Evolutionary conservation across 768 basidiomycete species (phyloP).

Genomic region (Cytidiella melzeri): DNA sequence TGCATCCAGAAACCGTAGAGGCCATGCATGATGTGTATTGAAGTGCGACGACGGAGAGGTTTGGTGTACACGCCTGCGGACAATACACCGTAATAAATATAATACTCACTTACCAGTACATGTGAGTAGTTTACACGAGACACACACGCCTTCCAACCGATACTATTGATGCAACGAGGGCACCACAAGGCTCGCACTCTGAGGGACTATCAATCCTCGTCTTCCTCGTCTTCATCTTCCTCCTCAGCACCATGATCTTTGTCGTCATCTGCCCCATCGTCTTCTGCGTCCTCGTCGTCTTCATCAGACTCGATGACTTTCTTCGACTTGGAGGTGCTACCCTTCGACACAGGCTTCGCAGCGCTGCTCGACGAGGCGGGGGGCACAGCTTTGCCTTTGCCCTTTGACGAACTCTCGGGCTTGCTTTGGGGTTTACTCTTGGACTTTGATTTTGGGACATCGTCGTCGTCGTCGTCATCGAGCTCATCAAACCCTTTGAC

Average conservation of each 20-base stretch:
- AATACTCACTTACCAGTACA: no score
- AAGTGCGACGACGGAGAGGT: no score
- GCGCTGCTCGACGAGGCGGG: conserved; percentile 7
- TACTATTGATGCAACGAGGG: no score
- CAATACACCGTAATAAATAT: no score
- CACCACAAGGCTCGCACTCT: conserved; percentile 22
- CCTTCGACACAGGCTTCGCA: conserved; percentile 13
- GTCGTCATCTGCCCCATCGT: conserved; percentile 37
- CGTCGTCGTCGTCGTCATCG: conserved; percentile 26
- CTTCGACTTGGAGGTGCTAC: conserved; percentile 12
- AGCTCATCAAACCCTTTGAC: conserved; percentile 18
- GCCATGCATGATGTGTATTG: no score
- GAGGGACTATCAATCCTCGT: conserved; percentile 17
- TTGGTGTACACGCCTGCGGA: no score
- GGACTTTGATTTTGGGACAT: conserved; percentile 32
- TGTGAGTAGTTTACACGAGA: no score
- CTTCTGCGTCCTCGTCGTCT: conserved; percentile 43
- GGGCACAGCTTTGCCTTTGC: conserved; percentile 6
- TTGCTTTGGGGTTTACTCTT: conserved; percentile 2
- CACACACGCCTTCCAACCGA: no score
- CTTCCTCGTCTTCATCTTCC: conserved; percentile 26
- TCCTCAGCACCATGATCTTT: conserved; percentile 27
- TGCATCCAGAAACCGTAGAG: no score
- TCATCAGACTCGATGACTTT: conserved; percentile 26
- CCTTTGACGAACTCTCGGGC: conserved; percentile 1